phyloP scores from a whole-genome alignment of 1,284 basidiomycete genomes.

The Naganishia sp. region DNA sequence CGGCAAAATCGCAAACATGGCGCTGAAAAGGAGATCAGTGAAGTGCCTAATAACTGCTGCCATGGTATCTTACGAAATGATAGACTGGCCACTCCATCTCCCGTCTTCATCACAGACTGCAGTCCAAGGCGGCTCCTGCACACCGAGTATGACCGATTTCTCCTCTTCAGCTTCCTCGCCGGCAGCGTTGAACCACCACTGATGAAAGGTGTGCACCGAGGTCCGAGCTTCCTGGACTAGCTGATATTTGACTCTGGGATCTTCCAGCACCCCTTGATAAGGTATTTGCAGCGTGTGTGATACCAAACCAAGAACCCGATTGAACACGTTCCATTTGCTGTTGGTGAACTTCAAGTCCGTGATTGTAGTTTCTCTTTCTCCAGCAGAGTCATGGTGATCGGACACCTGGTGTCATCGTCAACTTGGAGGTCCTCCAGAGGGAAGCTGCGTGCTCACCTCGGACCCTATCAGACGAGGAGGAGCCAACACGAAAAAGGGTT shows the following conservation, averaged over 20 bases:
- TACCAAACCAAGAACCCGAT: constrained; percentile 11
- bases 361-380: background rate
- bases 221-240: constrained; percentile 12
- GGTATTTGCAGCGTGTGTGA: constrained; percentile 6
- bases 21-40: background rate
- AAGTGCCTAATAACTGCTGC: background rate
- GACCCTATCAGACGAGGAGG: background rate
- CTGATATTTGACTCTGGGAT: background rate
- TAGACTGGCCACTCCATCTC: constrained; percentile 5
- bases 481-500: no score
- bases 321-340: constrained; percentile 21
- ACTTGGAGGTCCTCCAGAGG: background rate
- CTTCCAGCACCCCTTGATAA: constrained; percentile 6
- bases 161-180: constrained; percentile 10
- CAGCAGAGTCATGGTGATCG: background rate
- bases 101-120: constrained; percentile 6
- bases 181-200: background rate
- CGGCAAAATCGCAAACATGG: constrained; percentile 11
- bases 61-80: background rate
- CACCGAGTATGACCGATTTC: background rate
- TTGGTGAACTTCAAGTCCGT: constrained; percentile 1
- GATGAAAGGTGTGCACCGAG: constrained; percentile 5
- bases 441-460: background rate
- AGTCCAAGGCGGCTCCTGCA: background rate
- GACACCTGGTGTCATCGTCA: background rate